These are phyloP conservation scores for Trichosporon inkin DNA, from an alignment of 1,284 basidiomycete species.

Conservation along the genomic window DNA sequence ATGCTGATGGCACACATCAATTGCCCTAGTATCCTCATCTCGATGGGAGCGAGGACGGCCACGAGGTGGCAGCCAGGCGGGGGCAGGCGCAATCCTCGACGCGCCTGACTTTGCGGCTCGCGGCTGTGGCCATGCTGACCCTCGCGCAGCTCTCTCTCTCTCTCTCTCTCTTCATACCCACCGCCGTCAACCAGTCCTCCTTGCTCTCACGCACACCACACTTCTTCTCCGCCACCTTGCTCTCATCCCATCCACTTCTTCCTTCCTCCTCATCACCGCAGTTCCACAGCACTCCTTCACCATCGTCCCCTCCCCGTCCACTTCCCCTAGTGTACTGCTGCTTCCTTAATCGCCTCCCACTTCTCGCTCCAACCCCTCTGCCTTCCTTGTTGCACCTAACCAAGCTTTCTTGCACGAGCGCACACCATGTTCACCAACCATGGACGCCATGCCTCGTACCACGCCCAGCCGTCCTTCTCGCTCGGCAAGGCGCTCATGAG, in stretches of 20 bases:
- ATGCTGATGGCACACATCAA: no score
- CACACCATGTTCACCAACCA: background rate
- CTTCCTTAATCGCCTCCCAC: background rate
- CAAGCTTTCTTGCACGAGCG: background rate
- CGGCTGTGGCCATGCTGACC: no score
- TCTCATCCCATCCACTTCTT: background rate
- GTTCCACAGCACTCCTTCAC: background rate
- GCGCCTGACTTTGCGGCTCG: no score
- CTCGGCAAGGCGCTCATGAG: constrained; percentile 4
- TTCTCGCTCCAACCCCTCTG: background rate
- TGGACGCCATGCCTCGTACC: constrained; percentile 2
- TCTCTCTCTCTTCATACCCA: background rate
- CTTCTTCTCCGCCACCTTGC: background rate
- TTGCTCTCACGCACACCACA: no score
- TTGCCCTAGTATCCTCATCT: no score
- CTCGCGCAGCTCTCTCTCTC: no score
- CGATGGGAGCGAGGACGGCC: no score
- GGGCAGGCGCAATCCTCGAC: no score
- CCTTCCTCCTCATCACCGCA: background rate
- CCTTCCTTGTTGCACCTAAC: background rate
- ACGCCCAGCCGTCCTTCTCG: background rate
- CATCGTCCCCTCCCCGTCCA: background rate
- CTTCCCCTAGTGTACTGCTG: background rate
- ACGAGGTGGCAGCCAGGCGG: no score
- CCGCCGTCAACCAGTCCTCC: no score